Percentiles rank a stretch among this genome's conserved stretches.
phyloP scores from a whole-genome alignment of 2,329 filamentous ascomycete genomes.

The Ophiostoma piceae region DNA sequence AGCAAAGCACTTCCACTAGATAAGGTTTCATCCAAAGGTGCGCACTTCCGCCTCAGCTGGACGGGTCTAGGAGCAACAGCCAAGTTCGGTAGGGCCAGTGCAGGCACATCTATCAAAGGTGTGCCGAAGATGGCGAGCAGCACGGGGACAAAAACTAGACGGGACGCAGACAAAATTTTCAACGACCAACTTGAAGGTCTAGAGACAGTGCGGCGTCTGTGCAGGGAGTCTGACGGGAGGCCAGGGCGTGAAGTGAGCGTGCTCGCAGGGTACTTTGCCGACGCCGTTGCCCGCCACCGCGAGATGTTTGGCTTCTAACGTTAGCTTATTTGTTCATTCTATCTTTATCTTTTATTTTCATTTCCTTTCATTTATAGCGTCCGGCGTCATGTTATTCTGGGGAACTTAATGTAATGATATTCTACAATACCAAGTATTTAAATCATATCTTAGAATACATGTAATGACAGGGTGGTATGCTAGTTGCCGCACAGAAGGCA shows the following conservation, averaged over 20 bases:
- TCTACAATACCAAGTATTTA: background rate
- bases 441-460: background rate
- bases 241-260: constrained; percentile 35
- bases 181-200: background rate
- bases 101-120: background rate
- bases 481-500: background rate
- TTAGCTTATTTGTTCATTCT: background rate
- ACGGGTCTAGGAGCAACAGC: constrained; percentile 38
- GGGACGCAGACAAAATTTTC: background rate
- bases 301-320: constrained; percentile 20
- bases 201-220: constrained; percentile 30
- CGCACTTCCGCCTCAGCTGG: constrained; percentile 38
- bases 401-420: background rate
- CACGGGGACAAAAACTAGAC: background rate
- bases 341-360: background rate
- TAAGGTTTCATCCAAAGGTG: constrained; percentile 25
- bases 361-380: background rate
- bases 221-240: constrained; percentile 34
- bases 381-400: background rate
- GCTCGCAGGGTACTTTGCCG: constrained; percentile 31
- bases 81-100: constrained; percentile 25
- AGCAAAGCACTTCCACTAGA: constrained; percentile 24
- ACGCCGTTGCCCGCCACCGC: constrained; percentile 22
- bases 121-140: background rate
- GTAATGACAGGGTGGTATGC: background rate